Percentiles rank a stretch among this genome's conserved stretches.
Conservation (phyloP, 2,329 filamentous ascomycete genomes). For the Talaromyces sp. region DNA sequence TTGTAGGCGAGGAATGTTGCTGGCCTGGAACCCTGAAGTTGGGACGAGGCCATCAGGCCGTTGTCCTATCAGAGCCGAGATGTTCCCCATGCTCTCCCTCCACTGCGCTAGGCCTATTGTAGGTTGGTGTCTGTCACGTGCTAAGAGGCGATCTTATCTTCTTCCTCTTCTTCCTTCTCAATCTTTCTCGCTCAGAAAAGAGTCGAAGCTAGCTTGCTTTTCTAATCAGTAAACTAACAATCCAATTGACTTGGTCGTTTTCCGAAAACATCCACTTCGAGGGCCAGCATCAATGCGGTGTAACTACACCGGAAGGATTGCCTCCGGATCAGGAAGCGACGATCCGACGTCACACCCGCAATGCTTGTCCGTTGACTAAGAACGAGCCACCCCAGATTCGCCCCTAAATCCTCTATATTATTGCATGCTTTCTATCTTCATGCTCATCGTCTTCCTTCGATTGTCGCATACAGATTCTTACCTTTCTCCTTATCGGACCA, state of each 20-base stretch:
- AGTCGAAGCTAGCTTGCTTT: too few species aligned
- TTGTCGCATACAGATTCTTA: not conserved
- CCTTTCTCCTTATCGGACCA: not conserved
- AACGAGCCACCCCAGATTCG: conserved; percentile 5
- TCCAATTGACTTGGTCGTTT: not conserved
- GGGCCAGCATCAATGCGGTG: not conserved
- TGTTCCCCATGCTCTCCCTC: not conserved
- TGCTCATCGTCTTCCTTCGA: not conserved
- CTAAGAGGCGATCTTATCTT: not conserved
- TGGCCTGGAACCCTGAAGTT: not conserved
- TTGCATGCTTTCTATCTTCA: not conserved
- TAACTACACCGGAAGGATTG: conserved; percentile 1
- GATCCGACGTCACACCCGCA: conserved; percentile 6
- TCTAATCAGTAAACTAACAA: too few species aligned
- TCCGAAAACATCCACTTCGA: not conserved
- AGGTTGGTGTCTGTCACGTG: not conserved
- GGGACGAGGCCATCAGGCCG: not conserved
- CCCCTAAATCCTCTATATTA: not conserved
- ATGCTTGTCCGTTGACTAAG: not conserved
- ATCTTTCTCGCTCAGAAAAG: too few species aligned
- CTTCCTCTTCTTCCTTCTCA: not conserved
- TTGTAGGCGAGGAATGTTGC: not conserved
- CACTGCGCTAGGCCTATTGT: not conserved
- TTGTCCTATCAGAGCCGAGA: not conserved
- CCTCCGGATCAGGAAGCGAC: conserved; percentile 3